Evolutionary conservation across 2,329 filamentous ascomycete genomes (phyloP), one percentile per base, ranked within the genome.

Genomic region (Emmonsia crescens): DNA sequence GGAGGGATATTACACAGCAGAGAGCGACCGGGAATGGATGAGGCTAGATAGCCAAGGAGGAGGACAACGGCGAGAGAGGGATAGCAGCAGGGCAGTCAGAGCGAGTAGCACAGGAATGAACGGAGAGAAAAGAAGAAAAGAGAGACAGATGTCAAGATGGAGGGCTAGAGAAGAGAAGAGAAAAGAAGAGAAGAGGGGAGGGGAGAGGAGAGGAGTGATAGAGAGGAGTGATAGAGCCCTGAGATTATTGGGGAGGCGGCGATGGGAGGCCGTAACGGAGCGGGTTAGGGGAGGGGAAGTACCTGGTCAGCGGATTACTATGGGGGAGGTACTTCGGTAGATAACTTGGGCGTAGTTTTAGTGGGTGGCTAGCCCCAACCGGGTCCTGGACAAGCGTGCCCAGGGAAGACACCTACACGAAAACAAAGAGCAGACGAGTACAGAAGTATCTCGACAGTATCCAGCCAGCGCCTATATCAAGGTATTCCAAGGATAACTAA

Each of bases 11-110:
- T n/a, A n/a, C 54, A 55, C 52, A 46, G 51, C 31, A n/a, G 33
- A 46, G 27, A 46, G 38, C 24, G 51, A 38, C 31, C 29, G 31
- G 42, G 42, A 21, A 14, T 27, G 33, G 52, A 52, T 52, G 14
- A 36, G 29, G 51, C 31, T 33, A 31, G n/a, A 38, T 3, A 55
- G 12, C 29, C 27, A 55, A 24, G n/a, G n/a, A 24, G n/a, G n/a
- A 60, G 59, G 66, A 64, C 61, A 61, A 60, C 63, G 63, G 62
- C 56, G 62, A 63, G 61, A 54, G 64, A 65, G 64, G 64, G 64
- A 27, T 16, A 48, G 24, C 46, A 48, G 46, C 10, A 3, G n/a
- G 42, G 10, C 40, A 44, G 19, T 8, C 5, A 44, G 40, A n/a
- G 6, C 19, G 10, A 27, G 21, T 21, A 24, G 46, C 12, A 48